phyloP scores from a whole-genome alignment of 2,329 filamentous ascomycete genomes.

The Fusarium sp. region DNA sequence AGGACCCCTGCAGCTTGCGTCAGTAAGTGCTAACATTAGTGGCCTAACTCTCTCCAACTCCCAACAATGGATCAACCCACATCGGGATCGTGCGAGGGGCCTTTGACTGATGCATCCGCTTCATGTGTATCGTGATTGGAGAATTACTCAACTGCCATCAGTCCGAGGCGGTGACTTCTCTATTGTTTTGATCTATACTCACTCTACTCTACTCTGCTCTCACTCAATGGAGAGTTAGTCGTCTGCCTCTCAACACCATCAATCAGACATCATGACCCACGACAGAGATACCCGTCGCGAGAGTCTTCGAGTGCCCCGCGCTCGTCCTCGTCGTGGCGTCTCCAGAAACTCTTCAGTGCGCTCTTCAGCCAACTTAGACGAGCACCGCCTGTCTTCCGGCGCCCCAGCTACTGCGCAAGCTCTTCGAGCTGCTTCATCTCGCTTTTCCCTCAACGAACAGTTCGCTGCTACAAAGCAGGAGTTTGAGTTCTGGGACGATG shows the following conservation, averaged over 20 bases:
- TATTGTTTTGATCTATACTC: neutral
- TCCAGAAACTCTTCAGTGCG: conserved; percentile 43
- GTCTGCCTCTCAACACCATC: conserved; percentile 10
- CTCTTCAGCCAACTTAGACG: conserved; percentile 41
- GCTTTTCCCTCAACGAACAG: conserved; percentile 61
- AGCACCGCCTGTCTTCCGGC: conserved; percentile 34
- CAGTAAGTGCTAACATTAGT: conserved; percentile 7
- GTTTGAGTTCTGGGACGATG: conserved; percentile 61
- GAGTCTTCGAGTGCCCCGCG: conserved; percentile 48
- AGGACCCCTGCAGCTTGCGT: conserved; percentile 1
- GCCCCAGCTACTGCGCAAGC: conserved; percentile 33
- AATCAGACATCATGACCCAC: conserved; percentile 39
- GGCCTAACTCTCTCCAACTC: conserved; percentile 2
- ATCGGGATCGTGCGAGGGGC: conserved; percentile 30
- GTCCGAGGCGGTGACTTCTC: conserved; percentile 31
- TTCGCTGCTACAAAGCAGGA: conserved; percentile 61
- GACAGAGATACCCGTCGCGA: conserved; percentile 42
- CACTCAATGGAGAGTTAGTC: conserved; percentile 15
- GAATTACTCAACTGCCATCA: conserved; percentile 29
- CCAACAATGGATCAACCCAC: conserved; percentile 37
- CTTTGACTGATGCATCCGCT: conserved; percentile 32
- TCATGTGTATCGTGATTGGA: conserved; percentile 40
- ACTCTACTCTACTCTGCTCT: neutral
- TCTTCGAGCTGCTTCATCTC: conserved; percentile 54
- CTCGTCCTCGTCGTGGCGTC: conserved; percentile 30